These are phyloP conservation scores for Neopestalotiopsis sp. DNA, from an alignment of 2,329 filamentous ascomycete genomes.

Conservation along the genomic window DNA sequence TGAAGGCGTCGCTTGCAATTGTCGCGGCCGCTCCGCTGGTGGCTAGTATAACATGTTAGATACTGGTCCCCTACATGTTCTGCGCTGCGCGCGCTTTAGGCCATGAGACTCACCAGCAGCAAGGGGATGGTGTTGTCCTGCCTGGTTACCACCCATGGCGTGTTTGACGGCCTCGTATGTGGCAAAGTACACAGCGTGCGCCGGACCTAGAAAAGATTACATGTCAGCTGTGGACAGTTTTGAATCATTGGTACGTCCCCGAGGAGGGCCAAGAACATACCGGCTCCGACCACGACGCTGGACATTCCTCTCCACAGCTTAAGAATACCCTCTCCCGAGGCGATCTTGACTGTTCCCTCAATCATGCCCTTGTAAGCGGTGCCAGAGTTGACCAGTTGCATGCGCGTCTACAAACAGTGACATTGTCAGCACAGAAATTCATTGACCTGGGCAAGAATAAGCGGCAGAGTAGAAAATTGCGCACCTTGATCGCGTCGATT, in stretches of 20 bases:
- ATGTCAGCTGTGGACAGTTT: neutral
- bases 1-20: conserved; percentile 95
- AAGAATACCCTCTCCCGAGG: conserved; percentile 84
- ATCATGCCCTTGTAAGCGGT: conserved; percentile 89
- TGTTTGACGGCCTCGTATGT: conserved; percentile 99
- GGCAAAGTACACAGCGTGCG: conserved; percentile 97
- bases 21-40: conserved; percentile 93
- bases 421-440: conserved; percentile 23
- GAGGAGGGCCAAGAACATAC: conserved; percentile 48
- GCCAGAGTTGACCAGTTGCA: conserved; percentile 90
- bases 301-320: conserved; percentile 97
- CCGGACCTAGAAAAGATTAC: conserved; percentile 68
- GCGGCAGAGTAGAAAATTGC: conserved; percentile 24
- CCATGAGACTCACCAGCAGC: conserved; percentile 75
- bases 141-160: conserved; percentile 88
- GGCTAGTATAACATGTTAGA: conserved; percentile 54
- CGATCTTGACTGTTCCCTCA: conserved; percentile 92
- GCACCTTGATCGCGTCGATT: conserved; percentile 94
- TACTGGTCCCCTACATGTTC: neutral
- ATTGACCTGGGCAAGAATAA: neutral
- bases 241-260: neutral
- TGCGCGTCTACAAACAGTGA: conserved; percentile 74
- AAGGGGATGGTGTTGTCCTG: conserved; percentile 86
- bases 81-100: neutral
- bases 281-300: conserved; percentile 93